Percentiles rank a stretch among this genome's conserved stretches.
phyloP scores from a whole-genome alignment of 2,329 filamentous ascomycete species.

The Beauveria brongniartii region DNA sequence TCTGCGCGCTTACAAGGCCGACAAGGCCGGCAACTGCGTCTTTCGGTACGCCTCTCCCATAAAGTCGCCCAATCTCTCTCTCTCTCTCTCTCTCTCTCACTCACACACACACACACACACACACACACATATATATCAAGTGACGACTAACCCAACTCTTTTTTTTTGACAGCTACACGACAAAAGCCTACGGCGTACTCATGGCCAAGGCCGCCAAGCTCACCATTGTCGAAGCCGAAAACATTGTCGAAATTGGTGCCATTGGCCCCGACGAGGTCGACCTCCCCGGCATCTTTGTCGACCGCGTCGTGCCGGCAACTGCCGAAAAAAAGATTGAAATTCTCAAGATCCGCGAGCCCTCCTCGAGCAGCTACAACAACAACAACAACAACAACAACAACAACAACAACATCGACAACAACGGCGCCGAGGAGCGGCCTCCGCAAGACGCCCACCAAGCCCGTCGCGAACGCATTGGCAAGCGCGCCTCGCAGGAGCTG shows the following conservation, averaged over 20 bases:
- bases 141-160: not conserved
- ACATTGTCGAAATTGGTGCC: conserved; percentile 68
- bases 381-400: conserved; percentile 16
- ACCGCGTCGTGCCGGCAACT: conserved; percentile 69
- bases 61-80: too few relatives aligned
- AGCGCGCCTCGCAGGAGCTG: conserved; percentile 70
- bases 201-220: conserved; percentile 75
- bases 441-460: conserved; percentile 36
- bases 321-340: conserved; percentile 65
- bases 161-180: conserved; percentile 47
- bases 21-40: conserved; percentile 69
- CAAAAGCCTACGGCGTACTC: conserved; percentile 64
- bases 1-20: conserved; percentile 66
- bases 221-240: conserved; percentile 77
- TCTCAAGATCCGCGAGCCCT: conserved; percentile 45
- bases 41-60: conserved; percentile 48
- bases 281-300: conserved; percentile 74
- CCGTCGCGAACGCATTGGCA: conserved; percentile 64
- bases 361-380: too few relatives aligned
- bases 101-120: not conserved
- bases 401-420: conserved; percentile 16
- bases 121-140: too few relatives aligned
- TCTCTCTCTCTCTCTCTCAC: too few relatives aligned
- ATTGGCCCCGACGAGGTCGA: conserved; percentile 69
- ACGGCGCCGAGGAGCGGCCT: too few relatives aligned